phyloP scores from a whole-genome alignment of 2,329 filamentous ascomycete species.

The Ophiostoma ips region DNA sequence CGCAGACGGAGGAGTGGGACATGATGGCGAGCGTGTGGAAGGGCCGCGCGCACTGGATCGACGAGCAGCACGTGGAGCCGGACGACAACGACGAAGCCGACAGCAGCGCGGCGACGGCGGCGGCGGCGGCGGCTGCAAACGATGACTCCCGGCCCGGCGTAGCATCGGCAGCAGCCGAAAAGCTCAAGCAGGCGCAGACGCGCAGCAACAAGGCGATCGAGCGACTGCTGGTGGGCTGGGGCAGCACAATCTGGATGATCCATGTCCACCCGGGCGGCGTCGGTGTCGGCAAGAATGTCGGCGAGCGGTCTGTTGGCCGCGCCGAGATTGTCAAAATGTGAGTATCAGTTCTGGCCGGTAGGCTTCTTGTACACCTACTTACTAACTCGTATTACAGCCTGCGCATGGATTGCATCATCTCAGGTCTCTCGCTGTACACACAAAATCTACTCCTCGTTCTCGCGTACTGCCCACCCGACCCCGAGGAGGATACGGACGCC shows the following conservation, averaged over 20 bases:
- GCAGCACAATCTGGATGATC: conserved; percentile 89
- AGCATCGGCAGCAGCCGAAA: conserved; percentile 31
- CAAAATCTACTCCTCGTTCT: conserved; percentile 81
- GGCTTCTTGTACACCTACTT: neutral
- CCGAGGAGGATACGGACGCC: conserved; percentile 33
- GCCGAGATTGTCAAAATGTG: conserved; percentile 89
- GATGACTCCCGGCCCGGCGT: no score
- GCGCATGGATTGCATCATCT: conserved; percentile 94
- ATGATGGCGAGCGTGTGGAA: conserved; percentile 97
- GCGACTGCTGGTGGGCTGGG: conserved; percentile 86
- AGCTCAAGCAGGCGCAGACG: conserved; percentile 34
- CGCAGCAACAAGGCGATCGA: conserved; percentile 43
- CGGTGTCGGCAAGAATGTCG: conserved; percentile 50
- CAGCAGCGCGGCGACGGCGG: conserved; percentile 11
- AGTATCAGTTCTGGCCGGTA: conserved; percentile 18
- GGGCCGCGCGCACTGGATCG: conserved; percentile 82
- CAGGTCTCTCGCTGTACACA: conserved; percentile 92
- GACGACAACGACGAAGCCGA: conserved; percentile 43
- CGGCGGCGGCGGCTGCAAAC: conserved; percentile 24
- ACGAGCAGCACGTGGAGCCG: conserved; percentile 63
- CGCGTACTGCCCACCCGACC: conserved; percentile 71
- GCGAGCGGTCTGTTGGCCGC: conserved; percentile 59
- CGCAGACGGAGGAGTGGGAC: conserved; percentile 77
- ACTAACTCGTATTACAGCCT: conserved; percentile 43
- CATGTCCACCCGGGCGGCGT: conserved; percentile 70